A percentile compares a stretch with the other conserved stretches of the same genome.
phyloP scores from a whole-genome alignment of 805 yeast genomes.

The Metschnikowia baotianmanensis region DNA sequence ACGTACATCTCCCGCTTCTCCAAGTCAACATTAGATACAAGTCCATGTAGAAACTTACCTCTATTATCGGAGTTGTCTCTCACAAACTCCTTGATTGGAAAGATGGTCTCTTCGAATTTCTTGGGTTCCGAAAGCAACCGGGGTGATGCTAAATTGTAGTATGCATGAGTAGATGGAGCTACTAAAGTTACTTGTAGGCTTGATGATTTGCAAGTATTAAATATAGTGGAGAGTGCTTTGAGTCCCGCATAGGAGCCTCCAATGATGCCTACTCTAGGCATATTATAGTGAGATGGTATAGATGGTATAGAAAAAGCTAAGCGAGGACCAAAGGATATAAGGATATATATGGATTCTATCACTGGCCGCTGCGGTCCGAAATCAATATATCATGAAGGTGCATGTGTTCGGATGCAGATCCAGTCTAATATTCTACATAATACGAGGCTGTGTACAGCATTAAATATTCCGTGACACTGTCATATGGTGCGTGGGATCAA shows the following conservation, averaged over 20 bases:
- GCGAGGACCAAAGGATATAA: no score
- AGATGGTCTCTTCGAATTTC: slow-evolving; percentile 16
- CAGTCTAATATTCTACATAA: no score
- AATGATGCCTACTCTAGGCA: slow-evolving; percentile 27
- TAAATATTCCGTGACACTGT: no score
- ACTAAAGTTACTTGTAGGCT: slow-evolving; percentile 22
- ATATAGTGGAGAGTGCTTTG: slow-evolving; percentile 25
- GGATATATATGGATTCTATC: no score
- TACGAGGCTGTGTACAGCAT: no score
- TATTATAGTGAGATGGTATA: neutral
- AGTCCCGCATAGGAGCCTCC: slow-evolving; percentile 40
- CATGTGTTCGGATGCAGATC: no score
- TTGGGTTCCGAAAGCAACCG: slow-evolving; percentile 31
- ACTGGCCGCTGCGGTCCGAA: no score
- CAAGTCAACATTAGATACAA: slow-evolving; percentile 27
- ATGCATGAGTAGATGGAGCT: slow-evolving; percentile 26
- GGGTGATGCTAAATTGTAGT: slow-evolving; percentile 29
- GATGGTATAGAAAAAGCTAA: neutral
- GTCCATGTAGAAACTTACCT: slow-evolving; percentile 24
- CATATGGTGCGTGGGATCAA: no score
- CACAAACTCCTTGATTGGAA: slow-evolving; percentile 21
- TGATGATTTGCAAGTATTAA: slow-evolving; percentile 4
- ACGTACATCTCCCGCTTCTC: slow-evolving; percentile 21
- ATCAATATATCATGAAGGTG: no score
- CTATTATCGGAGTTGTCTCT: slow-evolving; percentile 16